phyloP scores from a whole-genome alignment of 495 filamentous ascomycete genomes.

The Chaetomium tenue region DNA sequence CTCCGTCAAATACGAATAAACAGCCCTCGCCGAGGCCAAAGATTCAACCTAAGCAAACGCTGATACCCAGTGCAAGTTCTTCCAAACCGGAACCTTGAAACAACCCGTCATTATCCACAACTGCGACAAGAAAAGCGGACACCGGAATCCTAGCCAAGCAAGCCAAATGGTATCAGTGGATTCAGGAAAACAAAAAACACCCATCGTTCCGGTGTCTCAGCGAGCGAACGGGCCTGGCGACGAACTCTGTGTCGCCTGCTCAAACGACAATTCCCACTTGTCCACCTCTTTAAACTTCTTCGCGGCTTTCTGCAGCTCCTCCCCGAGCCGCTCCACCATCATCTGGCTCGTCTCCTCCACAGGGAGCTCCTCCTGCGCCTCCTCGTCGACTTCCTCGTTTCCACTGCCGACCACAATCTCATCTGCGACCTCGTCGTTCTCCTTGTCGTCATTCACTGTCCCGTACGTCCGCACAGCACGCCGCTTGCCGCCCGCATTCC shows the following conservation, averaged over 20 bases:
- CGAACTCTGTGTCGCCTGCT: slow-evolving; percentile 43
- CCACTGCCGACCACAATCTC: slow-evolving; percentile 26
- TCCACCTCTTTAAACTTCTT: slow-evolving; percentile 55
- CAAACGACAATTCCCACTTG: slow-evolving; percentile 50
- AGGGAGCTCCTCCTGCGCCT: slow-evolving; percentile 23
- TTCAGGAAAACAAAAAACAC: not conserved
- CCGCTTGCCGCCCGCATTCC: slow-evolving; percentile 22
- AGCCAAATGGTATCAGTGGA: not conserved
- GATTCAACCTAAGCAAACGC: slow-evolving; percentile 15
- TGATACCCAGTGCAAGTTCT: slow-evolving; percentile 17
- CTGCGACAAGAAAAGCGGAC: not conserved
- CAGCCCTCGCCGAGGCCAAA: not conserved
- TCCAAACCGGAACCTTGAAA: not conserved
- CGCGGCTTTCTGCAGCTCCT: slow-evolving; percentile 47
- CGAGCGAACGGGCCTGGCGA: slow-evolving; percentile 37
- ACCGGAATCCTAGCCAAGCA: not conserved
- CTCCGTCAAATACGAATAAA: not conserved
- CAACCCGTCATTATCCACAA: slow-evolving; percentile 7
- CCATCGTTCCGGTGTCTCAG: slow-evolving; percentile 20
- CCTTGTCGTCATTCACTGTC: slow-evolving; percentile 40
- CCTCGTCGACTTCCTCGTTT: slow-evolving; percentile 26
- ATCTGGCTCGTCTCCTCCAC: slow-evolving; percentile 30
- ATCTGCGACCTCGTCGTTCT: slow-evolving; percentile 40
- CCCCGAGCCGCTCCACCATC: slow-evolving; percentile 35
- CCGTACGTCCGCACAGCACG: slow-evolving; percentile 39